Base-by-base conservation (phyloP, 805 yeast species). In the Saccharomycopsis fermentans region DNA sequence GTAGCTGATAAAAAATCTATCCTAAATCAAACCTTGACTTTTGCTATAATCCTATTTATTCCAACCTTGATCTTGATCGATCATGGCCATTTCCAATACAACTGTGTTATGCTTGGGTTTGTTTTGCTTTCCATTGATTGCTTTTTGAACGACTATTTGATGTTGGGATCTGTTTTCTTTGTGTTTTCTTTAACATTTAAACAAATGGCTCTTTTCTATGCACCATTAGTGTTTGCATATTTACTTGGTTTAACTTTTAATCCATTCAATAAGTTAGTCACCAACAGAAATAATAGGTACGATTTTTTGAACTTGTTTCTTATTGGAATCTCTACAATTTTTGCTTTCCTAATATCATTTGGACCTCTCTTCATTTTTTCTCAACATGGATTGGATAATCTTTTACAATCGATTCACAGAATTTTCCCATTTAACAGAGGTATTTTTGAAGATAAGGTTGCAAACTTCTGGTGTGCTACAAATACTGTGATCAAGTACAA, bases 31-130 rank as follows among this genome's bases (percentile, higher is more conserved):
- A 82, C 87, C 14, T 78, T 86, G 29, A 83, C 87, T 16, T 81
- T 90, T 0, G 85, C 90, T 1, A 82, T 90, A 17, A 82, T 94
- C n/a, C 69, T 94, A 36, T 82, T 85, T 68, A 96, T 89, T 69
- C 97, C 99, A 0, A 77, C 87, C 2, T 74, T 92, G 60, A 78
- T 87, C 51, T 76, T 94, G 59, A 83, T 94, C 53, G 99, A 94
- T 69, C 97, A 94, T 71, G 99, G 99, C 6, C 99, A 94, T 72
- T 94, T 94, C 73, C 99, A 95, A 72, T 92, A 83, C 72, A 95
- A 94, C 66, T 81, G 90, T 0, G 95, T 94, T 27, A 92, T 94
- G 98, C 78, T 94, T 37, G 99, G 99, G 0, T 74, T 92, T 17
- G 78, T 92, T 4, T 74, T 90, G 29, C 73, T 82, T 57, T 78